These are phyloP conservation scores for Chalaropsis thielavioides DNA, from an alignment of 2,329 filamentous ascomycete species.

Conservation along the genomic window DNA sequence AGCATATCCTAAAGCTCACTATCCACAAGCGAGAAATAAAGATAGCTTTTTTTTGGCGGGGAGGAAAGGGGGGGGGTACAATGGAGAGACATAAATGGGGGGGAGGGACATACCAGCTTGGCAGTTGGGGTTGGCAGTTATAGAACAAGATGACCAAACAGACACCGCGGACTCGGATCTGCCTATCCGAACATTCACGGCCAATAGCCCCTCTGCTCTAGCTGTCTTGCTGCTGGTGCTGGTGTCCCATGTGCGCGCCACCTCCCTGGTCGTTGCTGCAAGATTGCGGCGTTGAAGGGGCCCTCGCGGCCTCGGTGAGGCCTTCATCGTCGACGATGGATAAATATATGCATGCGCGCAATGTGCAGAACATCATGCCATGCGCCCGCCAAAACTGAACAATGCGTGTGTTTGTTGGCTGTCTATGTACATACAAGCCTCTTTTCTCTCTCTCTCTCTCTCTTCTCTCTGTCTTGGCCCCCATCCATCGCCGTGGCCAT, in stretches of 20 bases:
- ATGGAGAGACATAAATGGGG: not conserved
- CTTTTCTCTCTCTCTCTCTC: no score
- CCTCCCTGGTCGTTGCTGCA: not conserved
- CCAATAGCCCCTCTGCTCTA: not conserved
- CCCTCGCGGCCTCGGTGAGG: not conserved
- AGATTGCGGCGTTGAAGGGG: not conserved
- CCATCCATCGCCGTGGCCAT: conserved; percentile 10
- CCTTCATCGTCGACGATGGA: not conserved
- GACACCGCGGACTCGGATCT: not conserved
- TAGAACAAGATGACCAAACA: not conserved
- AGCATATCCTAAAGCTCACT: not conserved
- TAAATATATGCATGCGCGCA: not conserved
- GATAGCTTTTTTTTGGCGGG: no score
- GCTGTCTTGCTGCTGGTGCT: no score
- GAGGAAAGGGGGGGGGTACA: not conserved
- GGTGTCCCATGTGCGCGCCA: no score
- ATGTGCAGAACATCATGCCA: conserved; percentile 1
- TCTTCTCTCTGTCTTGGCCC: not conserved
- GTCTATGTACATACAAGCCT: not conserved
- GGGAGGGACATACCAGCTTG: not conserved
- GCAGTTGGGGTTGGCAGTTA: not conserved
- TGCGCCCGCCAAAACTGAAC: not conserved
- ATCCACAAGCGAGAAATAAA: not conserved
- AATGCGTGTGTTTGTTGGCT: no score
- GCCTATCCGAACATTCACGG: not conserved